Evolutionary conservation across 805 yeast species (phyloP), one percentile per base, ranked within the genome.

Genomic region (Metschnikowia corniflorae): DNA sequence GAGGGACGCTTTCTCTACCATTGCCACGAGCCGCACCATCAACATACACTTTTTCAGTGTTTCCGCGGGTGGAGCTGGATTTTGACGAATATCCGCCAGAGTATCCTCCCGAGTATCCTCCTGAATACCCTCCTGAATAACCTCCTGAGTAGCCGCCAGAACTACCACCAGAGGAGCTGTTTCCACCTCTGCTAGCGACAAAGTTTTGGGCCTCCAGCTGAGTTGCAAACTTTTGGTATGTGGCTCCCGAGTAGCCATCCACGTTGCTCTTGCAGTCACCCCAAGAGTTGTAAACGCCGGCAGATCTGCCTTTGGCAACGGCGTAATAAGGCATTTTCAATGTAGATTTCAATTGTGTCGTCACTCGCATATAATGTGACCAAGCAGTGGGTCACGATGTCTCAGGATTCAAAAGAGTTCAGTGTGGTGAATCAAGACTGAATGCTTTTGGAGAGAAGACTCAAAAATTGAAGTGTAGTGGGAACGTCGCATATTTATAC

Each of bases 21-120:
- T 82, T 82, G 4, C 75, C 71, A 7, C 79, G 61, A 0, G 80
- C 68, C 0, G 95, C 84, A 0, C 96, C 97, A 58, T 88, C 97
- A 15, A 86, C 80, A 51, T 75, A 88, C 0, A 86, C 65, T 5
- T 16, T 33, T 16, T 35, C 40, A 10, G 40, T 22, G 17, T 25
- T 19, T 10, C 16, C 12, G 13, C 16, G 10, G 15, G 20, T 9
- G 20, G 14, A 13, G 16, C 24, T 13, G 1, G 31, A 16, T 7
- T 6, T 14, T 6, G 22, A 9, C n/a, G 26, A 15, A 7, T 16
- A 16, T 3, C 23, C 22, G 8, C 23, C 22, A 5, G 32, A 14
- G 25, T 23, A 29, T 6, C 40, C 26, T n/a, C 33, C 24, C n/a
- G 26, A 21, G 18, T 10, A 12, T 3, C 30, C 31, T 7, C 39